Evolutionary conservation across 306 rosid species (phyloP).

Genomic region (Prunus mongolica): DNA sequence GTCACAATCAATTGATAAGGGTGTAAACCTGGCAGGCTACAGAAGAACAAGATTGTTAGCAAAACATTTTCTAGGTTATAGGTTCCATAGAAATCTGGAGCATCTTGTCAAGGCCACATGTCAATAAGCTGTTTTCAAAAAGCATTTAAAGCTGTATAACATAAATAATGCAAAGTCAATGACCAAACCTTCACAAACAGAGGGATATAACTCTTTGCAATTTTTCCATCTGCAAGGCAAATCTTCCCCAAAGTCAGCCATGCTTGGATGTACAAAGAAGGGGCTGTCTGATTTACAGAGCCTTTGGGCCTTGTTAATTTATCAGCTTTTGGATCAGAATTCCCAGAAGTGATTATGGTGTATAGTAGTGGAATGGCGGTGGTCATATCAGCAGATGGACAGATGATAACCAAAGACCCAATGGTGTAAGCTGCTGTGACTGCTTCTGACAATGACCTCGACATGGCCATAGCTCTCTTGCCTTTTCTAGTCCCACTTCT

Average conservation of each 20-base stretch:
- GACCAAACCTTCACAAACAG: constrained; percentile 75
- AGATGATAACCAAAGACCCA: constrained; percentile 73
- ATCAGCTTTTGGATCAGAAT: constrained; percentile 53
- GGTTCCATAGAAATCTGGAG: background rate
- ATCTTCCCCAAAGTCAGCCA: constrained; percentile 95
- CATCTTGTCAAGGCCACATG: background rate
- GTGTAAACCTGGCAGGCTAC: background rate
- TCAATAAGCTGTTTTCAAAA: background rate
- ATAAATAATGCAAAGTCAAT: constrained; percentile 8
- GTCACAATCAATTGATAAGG: background rate
- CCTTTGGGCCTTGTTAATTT: constrained; percentile 43
- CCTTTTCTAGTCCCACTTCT: constrained; percentile 51
- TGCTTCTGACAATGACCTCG: constrained; percentile 55
- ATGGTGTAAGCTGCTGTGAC: constrained; percentile 73
- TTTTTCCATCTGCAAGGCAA: constrained; percentile 86
- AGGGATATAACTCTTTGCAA: constrained; percentile 84
- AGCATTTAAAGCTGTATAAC: background rate
- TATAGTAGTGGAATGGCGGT: constrained; percentile 57
- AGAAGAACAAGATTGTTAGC: background rate
- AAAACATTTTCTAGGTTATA: background rate
- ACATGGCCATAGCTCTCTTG: constrained; percentile 39
- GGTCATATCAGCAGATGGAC: constrained; percentile 64
- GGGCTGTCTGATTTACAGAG: constrained; percentile 58
- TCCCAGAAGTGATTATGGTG: constrained; percentile 76
- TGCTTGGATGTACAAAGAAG: constrained; percentile 76